These are phyloP conservation scores for Solanum peruvianum DNA, from an alignment of 257 asterid species.

Conservation along the genomic window DNA sequence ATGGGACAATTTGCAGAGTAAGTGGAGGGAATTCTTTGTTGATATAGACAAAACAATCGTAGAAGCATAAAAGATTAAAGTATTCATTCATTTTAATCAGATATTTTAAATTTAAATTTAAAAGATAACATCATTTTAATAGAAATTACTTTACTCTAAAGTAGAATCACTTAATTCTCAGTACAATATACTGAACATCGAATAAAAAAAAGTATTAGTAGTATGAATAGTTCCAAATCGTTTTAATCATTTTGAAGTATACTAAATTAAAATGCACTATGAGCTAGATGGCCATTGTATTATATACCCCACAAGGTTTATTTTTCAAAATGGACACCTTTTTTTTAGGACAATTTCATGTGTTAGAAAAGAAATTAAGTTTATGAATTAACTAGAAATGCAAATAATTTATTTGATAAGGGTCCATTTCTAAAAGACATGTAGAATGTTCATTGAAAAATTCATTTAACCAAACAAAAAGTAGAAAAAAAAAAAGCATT, in stretches of 20 bases:
- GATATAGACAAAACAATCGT: neutral
- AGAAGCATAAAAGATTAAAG: neutral
- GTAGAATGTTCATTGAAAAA: neutral
- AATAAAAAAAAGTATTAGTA: too few species aligned
- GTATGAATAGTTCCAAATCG: neutral
- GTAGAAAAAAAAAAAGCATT: neutral
- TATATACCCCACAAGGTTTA: neutral
- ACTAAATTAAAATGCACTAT: neutral
- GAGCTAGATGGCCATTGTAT: neutral
- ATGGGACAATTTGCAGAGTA: neutral
- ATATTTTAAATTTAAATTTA: accelerated
- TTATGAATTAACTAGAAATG: neutral
- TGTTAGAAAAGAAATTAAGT: neutral
- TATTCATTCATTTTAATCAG: accelerated
- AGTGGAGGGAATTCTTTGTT: neutral
- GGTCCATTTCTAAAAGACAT: neutral
- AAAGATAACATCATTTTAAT: neutral
- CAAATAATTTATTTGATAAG: neutral
- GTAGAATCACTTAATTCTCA: neutral
- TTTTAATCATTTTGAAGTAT: neutral
- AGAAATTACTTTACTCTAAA: neutral
- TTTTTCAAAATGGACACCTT: neutral
- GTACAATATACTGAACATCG: neutral
- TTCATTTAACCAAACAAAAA: neutral
- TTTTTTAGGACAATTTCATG: neutral